phyloP scores from a whole-genome alignment of 257 asterid genomes.

The Solanum bukasovii region DNA sequence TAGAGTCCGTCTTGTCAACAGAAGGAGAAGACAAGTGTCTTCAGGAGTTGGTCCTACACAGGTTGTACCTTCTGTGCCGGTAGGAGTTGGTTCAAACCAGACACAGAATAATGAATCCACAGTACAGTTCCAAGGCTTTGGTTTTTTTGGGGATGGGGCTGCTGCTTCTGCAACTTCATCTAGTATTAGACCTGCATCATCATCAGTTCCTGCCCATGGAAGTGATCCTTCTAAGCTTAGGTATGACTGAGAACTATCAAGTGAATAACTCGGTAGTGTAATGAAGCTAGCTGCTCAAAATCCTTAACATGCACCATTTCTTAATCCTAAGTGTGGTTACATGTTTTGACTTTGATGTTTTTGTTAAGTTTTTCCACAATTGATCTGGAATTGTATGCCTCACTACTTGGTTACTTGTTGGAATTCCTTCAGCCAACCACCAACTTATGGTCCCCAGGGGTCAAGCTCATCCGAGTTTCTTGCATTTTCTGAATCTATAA shows the following conservation, averaged over 20 bases:
- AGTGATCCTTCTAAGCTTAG: constrained; percentile 17
- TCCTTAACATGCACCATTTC: neutral
- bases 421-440: constrained; percentile 11
- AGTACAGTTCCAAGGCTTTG: constrained; percentile 3
- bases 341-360: neutral
- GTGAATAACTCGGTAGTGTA: neutral
- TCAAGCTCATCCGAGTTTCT: constrained; percentile 42
- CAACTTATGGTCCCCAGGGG: constrained; percentile 16
- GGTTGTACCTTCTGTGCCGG: constrained; percentile 19
- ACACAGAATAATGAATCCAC: neutral
- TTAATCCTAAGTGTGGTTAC: neutral
- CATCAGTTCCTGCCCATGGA: constrained; percentile 1
- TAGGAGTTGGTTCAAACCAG: constrained; percentile 9
- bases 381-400: neutral
- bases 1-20: constrained; percentile 18
- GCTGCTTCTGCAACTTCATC: constrained; percentile 9
- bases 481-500: constrained; percentile 48
- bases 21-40: constrained; percentile 27
- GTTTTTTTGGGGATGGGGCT: neutral
- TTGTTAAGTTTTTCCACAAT: neutral
- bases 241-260: constrained; percentile 12
- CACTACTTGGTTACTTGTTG: neutral
- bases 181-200: constrained; percentile 3
- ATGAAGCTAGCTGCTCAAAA: neutral
- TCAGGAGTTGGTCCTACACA: constrained; percentile 18